Evolutionary conservation across 2,329 filamentous ascomycete species (phyloP).

Genomic region (Hymenotorrendiella dingleyae): DNA sequence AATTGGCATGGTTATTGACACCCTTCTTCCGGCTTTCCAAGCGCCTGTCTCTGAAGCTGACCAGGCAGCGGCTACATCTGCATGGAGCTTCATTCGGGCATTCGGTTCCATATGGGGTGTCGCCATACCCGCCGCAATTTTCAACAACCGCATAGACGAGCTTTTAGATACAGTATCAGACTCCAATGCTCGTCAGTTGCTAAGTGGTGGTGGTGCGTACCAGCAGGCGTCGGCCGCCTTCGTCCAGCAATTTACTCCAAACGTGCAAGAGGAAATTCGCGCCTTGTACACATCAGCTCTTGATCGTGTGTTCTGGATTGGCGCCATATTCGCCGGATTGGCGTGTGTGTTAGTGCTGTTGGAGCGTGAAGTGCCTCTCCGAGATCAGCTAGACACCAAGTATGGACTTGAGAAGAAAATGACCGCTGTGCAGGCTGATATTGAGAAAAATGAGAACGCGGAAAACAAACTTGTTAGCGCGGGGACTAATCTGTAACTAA

Average conservation of each 20-base stretch:
- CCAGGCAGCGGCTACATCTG: not conserved
- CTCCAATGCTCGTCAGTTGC: not conserved
- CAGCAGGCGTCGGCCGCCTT: not conserved
- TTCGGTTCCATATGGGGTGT: conserved; percentile 42
- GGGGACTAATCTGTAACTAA: too few species aligned
- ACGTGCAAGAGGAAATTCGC: not conserved
- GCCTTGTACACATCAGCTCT: not conserved
- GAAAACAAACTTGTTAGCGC: too few species aligned
- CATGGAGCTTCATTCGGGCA: conserved; percentile 36
- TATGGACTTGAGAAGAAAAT: conserved; percentile 4
- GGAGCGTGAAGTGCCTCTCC: conserved; percentile 7
- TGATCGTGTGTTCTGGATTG: conserved; percentile 5
- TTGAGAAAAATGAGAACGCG: too few species aligned
- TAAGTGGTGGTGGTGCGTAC: conserved; percentile 7
- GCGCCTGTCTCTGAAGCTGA: conserved; percentile 15
- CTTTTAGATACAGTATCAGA: not conserved
- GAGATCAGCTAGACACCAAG: conserved; percentile 7
- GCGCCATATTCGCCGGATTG: conserved; percentile 3
- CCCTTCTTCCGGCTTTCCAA: conserved; percentile 39
- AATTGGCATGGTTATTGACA: conserved; percentile 37
- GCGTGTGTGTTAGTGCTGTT: conserved; percentile 2
- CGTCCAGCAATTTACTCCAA: not conserved
- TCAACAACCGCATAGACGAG: conserved; percentile 3
- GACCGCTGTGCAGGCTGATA: not conserved
- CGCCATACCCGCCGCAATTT: conserved; percentile 28